A percentile compares a stretch with the other conserved stretches of the same genome.
Evolutionary conservation across 2,329 filamentous ascomycete species (phyloP).

Genomic region (Alternaria metachromatica): DNA sequence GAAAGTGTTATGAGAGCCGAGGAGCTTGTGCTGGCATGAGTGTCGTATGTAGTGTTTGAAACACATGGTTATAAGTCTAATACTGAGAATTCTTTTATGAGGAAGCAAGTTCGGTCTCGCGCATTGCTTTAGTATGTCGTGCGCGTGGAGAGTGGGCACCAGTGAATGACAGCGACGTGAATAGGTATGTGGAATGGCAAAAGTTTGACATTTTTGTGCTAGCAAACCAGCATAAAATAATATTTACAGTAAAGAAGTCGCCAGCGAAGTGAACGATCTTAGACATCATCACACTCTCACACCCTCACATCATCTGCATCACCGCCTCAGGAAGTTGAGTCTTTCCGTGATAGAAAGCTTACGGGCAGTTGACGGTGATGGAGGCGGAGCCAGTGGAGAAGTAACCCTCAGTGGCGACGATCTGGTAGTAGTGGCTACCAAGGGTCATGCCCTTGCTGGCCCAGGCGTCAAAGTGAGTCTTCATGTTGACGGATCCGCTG

Average conservation of each 20-base stretch:
- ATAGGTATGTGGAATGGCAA: background rate
- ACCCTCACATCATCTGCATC: background rate
- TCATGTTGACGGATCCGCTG: slow-evolving; percentile 40
- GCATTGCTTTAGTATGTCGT: background rate
- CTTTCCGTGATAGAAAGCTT: slow-evolving; percentile 4
- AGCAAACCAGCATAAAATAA: slow-evolving; percentile 4
- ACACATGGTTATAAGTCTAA: slow-evolving; percentile 13
- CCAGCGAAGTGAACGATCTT: background rate
- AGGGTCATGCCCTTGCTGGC: slow-evolving; percentile 39
- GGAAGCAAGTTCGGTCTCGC: background rate
- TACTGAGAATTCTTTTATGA: too few relatives aligned
- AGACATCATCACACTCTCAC: background rate
- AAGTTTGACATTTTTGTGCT: slow-evolving; percentile 5
- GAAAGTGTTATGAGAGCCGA: slow-evolving; percentile 8
- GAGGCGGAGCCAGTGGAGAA: slow-evolving; percentile 56
- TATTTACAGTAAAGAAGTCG: slow-evolving; percentile 6
- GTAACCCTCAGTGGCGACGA: slow-evolving; percentile 54
- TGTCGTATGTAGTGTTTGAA: slow-evolving; percentile 14
- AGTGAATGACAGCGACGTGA: background rate
- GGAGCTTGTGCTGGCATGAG: slow-evolving; percentile 10
- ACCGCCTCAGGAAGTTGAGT: background rate
- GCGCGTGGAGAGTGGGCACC: background rate
- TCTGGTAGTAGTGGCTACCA: slow-evolving; percentile 48
- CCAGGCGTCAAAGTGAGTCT: slow-evolving; percentile 47
- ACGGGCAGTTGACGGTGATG: slow-evolving; percentile 55